phyloP scores from a whole-genome alignment of 192 early-diverging fungal genomes.

The Coemansia brasiliensis region DNA sequence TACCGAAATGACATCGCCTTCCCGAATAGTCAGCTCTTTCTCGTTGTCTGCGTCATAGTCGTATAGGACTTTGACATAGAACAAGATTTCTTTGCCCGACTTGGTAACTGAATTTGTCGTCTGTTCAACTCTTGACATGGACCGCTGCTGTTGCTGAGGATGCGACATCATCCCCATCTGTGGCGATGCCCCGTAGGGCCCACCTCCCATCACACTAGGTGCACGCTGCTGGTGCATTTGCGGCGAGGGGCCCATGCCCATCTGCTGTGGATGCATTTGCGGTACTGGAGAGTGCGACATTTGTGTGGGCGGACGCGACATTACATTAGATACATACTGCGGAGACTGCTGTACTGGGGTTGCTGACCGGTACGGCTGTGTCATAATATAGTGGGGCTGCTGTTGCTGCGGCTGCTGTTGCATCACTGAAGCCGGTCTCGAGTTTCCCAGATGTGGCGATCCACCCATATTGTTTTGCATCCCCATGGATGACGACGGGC shows the following conservation, averaged over 20 bases:
- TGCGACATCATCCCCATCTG: slow-evolving; percentile 1
- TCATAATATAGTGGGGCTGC: slow-evolving; percentile 2
- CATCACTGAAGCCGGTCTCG: slow-evolving; percentile 13
- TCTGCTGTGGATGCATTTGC: slow-evolving; percentile 17
- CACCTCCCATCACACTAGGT: slow-evolving; percentile 38
- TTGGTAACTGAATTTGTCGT: slow-evolving; percentile 11
- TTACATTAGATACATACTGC: slow-evolving; percentile 11
- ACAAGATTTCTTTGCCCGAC: slow-evolving; percentile 45
- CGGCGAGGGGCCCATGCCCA: slow-evolving; percentile 10
- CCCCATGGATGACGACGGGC: slow-evolving; percentile 26
- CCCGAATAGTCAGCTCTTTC: slow-evolving; percentile 47
- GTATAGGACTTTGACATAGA: slow-evolving; percentile 56
- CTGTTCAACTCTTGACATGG: slow-evolving; percentile 12
- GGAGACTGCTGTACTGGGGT: slow-evolving; percentile 38
- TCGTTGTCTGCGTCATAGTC: slow-evolving; percentile 54
- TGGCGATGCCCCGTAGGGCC: background rate
- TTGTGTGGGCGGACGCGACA: slow-evolving; percentile 36
- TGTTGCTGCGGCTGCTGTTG: background rate
- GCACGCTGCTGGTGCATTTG: slow-evolving; percentile 31
- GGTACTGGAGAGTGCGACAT: slow-evolving; percentile 33
- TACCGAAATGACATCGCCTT: slow-evolving; percentile 54
- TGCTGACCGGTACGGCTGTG: slow-evolving; percentile 17
- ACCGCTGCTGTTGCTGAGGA: slow-evolving; percentile 24
- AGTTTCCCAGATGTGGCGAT: background rate
- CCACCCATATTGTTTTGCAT: slow-evolving; percentile 9